Base-by-base conservation (phyloP, 352 stramenopile species). In the Pythium phragmitis region DNA sequence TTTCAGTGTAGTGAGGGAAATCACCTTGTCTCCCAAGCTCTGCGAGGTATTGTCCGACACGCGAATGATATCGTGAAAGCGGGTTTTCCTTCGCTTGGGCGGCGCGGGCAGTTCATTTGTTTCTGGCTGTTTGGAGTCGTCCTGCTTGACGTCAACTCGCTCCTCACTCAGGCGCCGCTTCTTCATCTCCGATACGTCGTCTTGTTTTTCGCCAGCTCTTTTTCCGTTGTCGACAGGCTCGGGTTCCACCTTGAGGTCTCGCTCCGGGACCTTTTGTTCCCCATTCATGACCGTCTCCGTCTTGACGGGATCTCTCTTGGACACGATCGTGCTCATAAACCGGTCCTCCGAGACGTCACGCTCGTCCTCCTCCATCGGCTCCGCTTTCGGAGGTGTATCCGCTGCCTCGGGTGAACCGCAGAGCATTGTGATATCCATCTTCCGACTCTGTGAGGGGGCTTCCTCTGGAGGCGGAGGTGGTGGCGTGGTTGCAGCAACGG, bases 341-440 rank as follows among this genome's bases (percentile, higher is more conserved):
- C 48, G 65, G 34, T 67, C 58, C 41, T 66, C 70, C 7, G 55
- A 63, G 0, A 68, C 63, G 30, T 75, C 68, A 61, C 73, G 55
- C 42, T 70, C 66, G 49, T 74, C 60, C 7, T 72, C 54, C 37
- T 61, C 58, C 50, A 60, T 63, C 28, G 46, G 42, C 28, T 68
- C 59, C 14, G 48, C 39, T 34, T 72, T 72, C 12, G 43, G 59
- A 19, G 56, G 36, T 23, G 30, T 48, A 19, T 51, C 42, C 8
- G 34, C 34, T 16, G 59, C 60, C 3, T 62, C 57, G 6, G 69
- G 69, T 4, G 67, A 72, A 2, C 56, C 60, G 28, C 64, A 70
- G 6, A 70, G 57, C 64, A 70, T 70, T 4, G 56, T 76, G 23
- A 84, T 89, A 51, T 88, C 73, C 73, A 87, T 84, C 56, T 79